Percentiles rank a stretch among this genome's conserved stretches.
Evolutionary conservation across 371 early-diverging fungal species (phyloP).

Genomic region (Mortierella sp.): DNA sequence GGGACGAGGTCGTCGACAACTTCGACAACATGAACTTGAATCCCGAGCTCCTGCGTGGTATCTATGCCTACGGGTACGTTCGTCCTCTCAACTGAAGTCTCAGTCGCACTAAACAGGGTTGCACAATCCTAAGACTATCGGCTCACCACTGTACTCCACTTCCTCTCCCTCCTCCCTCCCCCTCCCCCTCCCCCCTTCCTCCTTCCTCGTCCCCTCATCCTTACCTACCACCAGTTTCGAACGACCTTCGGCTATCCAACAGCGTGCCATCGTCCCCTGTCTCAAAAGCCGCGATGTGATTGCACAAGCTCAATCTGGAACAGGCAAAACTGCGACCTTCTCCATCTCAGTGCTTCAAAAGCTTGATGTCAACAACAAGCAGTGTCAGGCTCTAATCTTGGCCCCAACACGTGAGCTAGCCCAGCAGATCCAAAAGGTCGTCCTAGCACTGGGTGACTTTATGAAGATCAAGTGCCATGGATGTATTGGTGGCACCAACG

Average conservation of each 20-base stretch:
- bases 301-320: slow-evolving; percentile 89
- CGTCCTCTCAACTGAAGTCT: background rate
- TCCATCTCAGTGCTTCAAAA: slow-evolving; percentile 89
- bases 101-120: background rate
- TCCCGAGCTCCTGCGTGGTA: slow-evolving; percentile 30
- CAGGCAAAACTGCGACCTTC: slow-evolving; percentile 97
- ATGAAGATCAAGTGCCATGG: slow-evolving; percentile 81
- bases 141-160: too few species aligned
- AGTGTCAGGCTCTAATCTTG: slow-evolving; percentile 87
- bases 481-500: slow-evolving; percentile 88
- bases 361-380: slow-evolving; percentile 74
- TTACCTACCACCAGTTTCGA: background rate
- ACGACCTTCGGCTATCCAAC: background rate
- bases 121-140: background rate
- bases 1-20: slow-evolving; percentile 54
- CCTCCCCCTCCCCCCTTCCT: background rate
- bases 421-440: slow-evolving; percentile 82
- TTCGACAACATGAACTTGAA: slow-evolving; percentile 26
- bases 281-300: slow-evolving; percentile 85
- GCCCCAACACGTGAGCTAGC: slow-evolving; percentile 93
- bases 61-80: slow-evolving; percentile 30
- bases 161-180: background rate
- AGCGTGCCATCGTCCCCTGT: slow-evolving; percentile 81
- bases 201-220: too few species aligned
- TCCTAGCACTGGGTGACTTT: slow-evolving; percentile 80